Conservation (phyloP, 495 filamentous ascomycete genomes). For the Aspergillus sclerotiicarbonarius region DNA sequence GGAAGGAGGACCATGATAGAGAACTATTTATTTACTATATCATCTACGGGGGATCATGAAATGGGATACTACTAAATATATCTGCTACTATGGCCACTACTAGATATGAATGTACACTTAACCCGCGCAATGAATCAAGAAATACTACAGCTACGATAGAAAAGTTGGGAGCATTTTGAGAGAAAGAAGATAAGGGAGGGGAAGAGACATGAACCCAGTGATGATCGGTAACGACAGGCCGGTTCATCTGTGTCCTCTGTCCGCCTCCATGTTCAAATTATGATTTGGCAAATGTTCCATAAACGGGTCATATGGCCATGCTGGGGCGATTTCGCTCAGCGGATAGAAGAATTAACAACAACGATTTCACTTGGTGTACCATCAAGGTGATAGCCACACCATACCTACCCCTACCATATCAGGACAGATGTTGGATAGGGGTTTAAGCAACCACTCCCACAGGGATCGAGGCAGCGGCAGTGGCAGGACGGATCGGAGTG, state of each 20-base stretch:
- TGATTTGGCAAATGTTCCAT: neutral
- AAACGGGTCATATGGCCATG: neutral
- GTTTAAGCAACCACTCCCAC: conserved; percentile 37
- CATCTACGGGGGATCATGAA: too few species aligned
- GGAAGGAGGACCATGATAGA: too few species aligned
- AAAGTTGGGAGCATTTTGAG: too few species aligned
- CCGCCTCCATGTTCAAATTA: neutral
- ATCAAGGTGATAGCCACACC: conserved; percentile 10
- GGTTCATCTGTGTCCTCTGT: conserved; percentile 8
- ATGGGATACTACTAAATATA: too few species aligned
- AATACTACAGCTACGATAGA: too few species aligned
- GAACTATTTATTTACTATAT: too few species aligned
- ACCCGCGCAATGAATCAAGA: too few species aligned
- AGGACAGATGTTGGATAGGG: neutral
- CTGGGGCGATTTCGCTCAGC: neutral
- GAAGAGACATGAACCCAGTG: neutral
- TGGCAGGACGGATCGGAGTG: conserved; percentile 22
- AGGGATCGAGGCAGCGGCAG: conserved; percentile 26
- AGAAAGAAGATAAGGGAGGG: too few species aligned
- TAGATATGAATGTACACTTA: too few species aligned
- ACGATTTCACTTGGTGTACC: conserved; percentile 9
- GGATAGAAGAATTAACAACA: neutral
- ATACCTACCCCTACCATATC: neutral
- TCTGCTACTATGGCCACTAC: too few species aligned
- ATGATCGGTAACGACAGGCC: conserved; percentile 17